Percentiles rank a stretch among this genome's conserved stretches.
phyloP scores from a whole-genome alignment of 768 basidiomycete species.

The Kwoniella dendrophila region DNA sequence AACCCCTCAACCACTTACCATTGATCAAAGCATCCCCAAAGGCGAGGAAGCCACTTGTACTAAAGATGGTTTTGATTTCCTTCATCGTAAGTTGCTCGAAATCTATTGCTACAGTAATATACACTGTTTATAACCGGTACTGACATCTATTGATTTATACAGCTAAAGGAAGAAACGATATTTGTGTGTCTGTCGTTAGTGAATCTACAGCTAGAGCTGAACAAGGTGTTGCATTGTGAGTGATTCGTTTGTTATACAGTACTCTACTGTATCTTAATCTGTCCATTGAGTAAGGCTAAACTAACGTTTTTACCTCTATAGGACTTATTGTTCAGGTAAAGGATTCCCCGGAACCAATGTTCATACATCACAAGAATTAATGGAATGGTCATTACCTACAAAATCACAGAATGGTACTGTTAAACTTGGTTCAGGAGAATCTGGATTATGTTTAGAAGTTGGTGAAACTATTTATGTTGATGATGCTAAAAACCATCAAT shows the following conservation, averaged over 20 bases:
- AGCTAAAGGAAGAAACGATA: constrained; percentile 5
- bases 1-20: no score
- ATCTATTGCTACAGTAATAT: no score
- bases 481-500: neutral
- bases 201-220: neutral
- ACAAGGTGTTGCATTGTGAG: constrained; percentile 9
- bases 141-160: neutral
- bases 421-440: constrained; percentile 11
- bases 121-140: neutral
- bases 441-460: constrained; percentile 7
- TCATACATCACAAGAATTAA: neutral
- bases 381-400: constrained; percentile 8
- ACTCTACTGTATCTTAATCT: neutral
- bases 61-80: no score
- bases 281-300: neutral
- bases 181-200: constrained; percentile 8
- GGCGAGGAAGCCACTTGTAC: no score
- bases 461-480: neutral
- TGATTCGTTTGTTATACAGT: neutral
- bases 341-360: neutral
- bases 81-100: constrained; percentile 5
- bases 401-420: neutral
- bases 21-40: no score
- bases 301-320: neutral
- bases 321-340: constrained; percentile 13